Conservation (phyloP, 2,329 filamentous ascomycete genomes). For the Ophioceras dolichostomum region DNA sequence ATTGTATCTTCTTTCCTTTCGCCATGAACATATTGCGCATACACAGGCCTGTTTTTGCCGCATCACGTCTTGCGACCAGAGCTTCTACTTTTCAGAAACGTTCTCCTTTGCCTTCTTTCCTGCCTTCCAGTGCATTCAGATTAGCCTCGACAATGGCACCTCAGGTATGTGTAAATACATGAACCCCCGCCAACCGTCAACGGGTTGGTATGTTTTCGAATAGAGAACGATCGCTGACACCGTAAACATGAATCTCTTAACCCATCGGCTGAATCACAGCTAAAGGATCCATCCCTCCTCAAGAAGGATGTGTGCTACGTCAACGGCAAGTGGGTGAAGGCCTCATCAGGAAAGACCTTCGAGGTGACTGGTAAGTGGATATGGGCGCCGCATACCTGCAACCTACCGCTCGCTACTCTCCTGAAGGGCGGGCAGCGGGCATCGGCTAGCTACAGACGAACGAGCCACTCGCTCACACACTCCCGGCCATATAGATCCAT, state of each 20-base stretch:
- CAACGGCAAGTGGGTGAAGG: conserved; percentile 84
- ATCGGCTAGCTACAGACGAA: too few species aligned
- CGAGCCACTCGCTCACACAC: too few species aligned
- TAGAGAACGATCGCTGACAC: neutral
- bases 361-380: conserved; percentile 56
- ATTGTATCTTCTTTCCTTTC: too few species aligned
- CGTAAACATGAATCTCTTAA: neutral
- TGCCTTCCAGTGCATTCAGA: too few species aligned
- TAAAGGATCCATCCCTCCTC: conserved; percentile 70
- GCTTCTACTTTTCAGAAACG: neutral
- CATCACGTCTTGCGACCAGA: neutral
- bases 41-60: neutral
- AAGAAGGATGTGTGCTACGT: conserved; percentile 76
- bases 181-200: too few species aligned
- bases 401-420: conserved; percentile 1
- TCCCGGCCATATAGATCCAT: too few species aligned
- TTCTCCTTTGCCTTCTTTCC: too few species aligned
- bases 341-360: conserved; percentile 83
- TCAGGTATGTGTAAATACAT: conserved; percentile 26
- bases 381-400: too few species aligned
- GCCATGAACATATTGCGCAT: neutral
- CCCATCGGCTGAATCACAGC: too few species aligned
- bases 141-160: conserved; percentile 33
- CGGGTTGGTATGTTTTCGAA: too few species aligned
- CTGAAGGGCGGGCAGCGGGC: too few species aligned